Evolutionary conservation across 257 asterid genomes (phyloP), one percentile per base, ranked within the genome.

Genomic region (Cinchona pubescens): DNA sequence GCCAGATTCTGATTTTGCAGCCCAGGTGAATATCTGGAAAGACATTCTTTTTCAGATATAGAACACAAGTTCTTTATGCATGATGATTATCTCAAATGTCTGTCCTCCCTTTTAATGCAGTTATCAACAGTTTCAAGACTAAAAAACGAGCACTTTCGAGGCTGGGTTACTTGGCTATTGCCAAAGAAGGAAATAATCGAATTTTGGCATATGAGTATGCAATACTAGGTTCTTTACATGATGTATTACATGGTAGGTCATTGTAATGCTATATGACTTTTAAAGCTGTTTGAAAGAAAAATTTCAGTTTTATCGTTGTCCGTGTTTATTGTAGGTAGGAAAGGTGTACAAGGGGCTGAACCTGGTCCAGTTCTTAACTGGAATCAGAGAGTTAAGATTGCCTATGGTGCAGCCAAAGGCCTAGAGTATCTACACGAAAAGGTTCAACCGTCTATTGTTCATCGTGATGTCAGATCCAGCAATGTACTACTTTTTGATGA

Each of bases 331-430:
- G 56, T 68, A 92, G 97, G 97, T 37, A 81, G 94, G 72, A 94
- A 94, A 80, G 97, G 97, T 43, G 98, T 94, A 71, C 96, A 94
- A 82, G 96, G 97, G 32, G 97, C 97, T 23, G 97, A 94, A 79
- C 98, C 97, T 0, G 98, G 98, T 45, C 96, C 96, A 0, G 93
- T 82, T 34, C 88, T 94, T 21, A 82, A 82, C 40, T 94, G 98
- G 98, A 69, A n/a, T 59, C 88, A 92, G 78, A 83, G 98, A 83
- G 97, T 94, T 60, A 92, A 94, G 87, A 81, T 92, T 58, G 98
- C 98, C 13, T 74, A 79, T 69, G 97, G 98, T 30, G 97, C 96
- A n/a, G 98, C 98, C 7, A 91, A 76, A 73, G 97, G 98, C 2
- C 90, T 94, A 0, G 98, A 94, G 71, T 92, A 70, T 76, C 87